Base-by-base conservation (phyloP, 2,329 filamentous ascomycete species). In the Botryotinia globosa region DNA sequence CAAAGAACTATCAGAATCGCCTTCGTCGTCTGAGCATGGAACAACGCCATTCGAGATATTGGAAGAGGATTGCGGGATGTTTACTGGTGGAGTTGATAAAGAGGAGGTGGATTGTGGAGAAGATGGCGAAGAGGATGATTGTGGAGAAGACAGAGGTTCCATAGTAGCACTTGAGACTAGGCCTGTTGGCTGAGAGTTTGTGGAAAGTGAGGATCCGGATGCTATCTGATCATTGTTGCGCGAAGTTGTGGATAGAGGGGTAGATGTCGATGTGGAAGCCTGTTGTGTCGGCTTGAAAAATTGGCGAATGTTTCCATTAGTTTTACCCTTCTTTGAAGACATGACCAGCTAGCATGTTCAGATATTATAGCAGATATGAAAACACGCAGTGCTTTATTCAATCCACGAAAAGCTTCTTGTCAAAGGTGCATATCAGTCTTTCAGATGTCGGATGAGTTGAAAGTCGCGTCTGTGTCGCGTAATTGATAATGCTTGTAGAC, bases 21-120 rank as follows among this genome's bases (percentile, higher is more conserved):
- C 85, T 59, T 86, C 87, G 16, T 91, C 91, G 78, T 94, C 92
- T 0, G 92, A 94, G 71, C 88, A 90, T 63, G 85, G 86, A 58
- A 94, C 91, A 72, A 91, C 68, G 25, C 70, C 51, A 61, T 45
- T 68, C 22, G 70, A 67, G 29, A 58, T 61, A 59, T 68, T 59
- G 5, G 39, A 44, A 25, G 70, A 68, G 48, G 58, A 61, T 42
- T 45, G 70, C 9, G 51, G 29, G 32, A 39, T n/a, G 54, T 20
- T n/a, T 54, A 58, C 44, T 8, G n/a, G 58, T 59, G 62, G 63
- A 20, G 48, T 32, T 18, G 70, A 54, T 37, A 58, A 51, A 39
- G 39, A 61, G 54, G 70, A 64, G 44, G 39, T 48, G 20, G 37
- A 39, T 51, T 69, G 61, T 42, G 39, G 67, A 25, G 72, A 64